These are phyloP conservation scores for Tieghemostelium lacteum DNA, from an alignment of 78 protist genomes.

Conservation along the genomic window DNA sequence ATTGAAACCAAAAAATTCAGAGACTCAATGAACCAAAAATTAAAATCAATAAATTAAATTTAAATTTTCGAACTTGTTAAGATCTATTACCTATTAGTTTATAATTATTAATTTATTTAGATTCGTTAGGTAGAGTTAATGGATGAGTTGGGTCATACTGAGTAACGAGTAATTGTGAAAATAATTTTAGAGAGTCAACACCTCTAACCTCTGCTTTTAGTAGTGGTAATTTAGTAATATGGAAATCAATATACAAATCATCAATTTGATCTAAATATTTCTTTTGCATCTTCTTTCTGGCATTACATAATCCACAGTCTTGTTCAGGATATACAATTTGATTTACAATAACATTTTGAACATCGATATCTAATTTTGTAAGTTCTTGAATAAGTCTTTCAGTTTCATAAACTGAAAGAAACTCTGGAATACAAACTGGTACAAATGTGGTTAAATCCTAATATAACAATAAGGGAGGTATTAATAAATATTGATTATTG, in stretches of 20 bases:
- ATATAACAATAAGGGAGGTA: not conserved
- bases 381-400: conserved; percentile 98
- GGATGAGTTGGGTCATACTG: conserved; percentile 36
- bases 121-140: conserved; percentile 28
- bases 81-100: not conserved
- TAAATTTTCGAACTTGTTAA: no score
- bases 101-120: not conserved
- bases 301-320: conserved; percentile 80
- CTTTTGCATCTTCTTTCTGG: conserved; percentile 92
- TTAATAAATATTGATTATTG: not conserved
- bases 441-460: conserved; percentile 96
- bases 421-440: conserved; percentile 99
- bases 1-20: no score
- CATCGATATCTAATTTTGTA: conserved; percentile 92
- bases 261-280: conserved; percentile 95
- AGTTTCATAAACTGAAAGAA: conserved; percentile 98
- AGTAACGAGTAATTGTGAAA: conserved; percentile 53
- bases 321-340: conserved; percentile 92
- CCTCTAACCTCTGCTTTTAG: conserved; percentile 93
- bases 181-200: conserved; percentile 49
- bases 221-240: conserved; percentile 93
- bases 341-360: conserved; percentile 95
- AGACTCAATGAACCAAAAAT: no score
- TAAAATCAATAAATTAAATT: no score
- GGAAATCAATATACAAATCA: conserved; percentile 97